Base-by-base conservation (phyloP, 257 asterid genomes). In the Anisodus tanguticus region DNA sequence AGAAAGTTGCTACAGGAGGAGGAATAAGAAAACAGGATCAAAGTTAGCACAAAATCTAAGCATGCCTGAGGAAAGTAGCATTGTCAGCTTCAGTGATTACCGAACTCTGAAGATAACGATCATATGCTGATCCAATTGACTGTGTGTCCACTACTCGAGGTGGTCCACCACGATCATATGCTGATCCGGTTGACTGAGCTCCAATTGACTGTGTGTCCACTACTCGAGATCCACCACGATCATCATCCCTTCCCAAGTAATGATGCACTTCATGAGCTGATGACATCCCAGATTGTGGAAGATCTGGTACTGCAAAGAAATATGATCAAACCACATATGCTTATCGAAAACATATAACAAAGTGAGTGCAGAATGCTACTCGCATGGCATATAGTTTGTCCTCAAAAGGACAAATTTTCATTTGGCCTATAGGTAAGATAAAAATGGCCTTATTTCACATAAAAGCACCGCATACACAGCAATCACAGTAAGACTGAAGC, bases 41-140 rank as follows among this genome's bases (percentile, higher is more conserved):
- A 47, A 82, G 66, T 84, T 41, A 83, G 84, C 81, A 84, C 69
- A 66, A 31, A 53, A 59, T 19, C 79, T 26, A 86, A 80, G 63
- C 51, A 59, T 51, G 59, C 58, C 57, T 22, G 62, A 82, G 63
- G n/a, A 60, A 85, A 82, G 16, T 49, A 47, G 78, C 54, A 77
- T 10, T 22, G 69, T 81, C 58, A 83, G 84, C 78, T 35, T 41
- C 83, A 45, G 62, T 83, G 69, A 68, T 74, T 90, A 88, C 94
- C 92, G 90, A 81, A 84, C 86, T 91, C 86, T 88, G 91, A 13
- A 88, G 92, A 85, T 91, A 91, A 69, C 88, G 86, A 84, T 88
- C 94, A 88, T 91, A 91, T 41, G 91, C 94, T 82, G 94, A 91
- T 63, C 90, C 90, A 3, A 89, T 59, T 57, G 90, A 58, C 85